Percentiles rank a stretch among this genome's conserved stretches.
phyloP scores from a whole-genome alignment of 2,329 filamentous ascomycete genomes.

The Hypocreales sp. region DNA sequence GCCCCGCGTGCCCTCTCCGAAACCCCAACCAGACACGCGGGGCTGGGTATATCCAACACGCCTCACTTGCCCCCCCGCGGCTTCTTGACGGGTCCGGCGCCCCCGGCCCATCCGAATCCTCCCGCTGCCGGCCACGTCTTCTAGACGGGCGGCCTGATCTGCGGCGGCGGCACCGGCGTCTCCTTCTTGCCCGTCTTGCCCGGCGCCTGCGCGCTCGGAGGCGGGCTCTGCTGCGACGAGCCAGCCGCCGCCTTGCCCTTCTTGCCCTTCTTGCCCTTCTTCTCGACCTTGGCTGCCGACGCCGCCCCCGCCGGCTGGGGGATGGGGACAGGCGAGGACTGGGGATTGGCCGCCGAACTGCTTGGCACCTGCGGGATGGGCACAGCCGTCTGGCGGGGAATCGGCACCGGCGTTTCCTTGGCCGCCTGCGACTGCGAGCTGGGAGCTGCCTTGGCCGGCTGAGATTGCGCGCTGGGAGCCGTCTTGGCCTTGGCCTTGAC shows the following conservation, averaged over 20 bases:
- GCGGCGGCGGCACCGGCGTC: constrained; percentile 12
- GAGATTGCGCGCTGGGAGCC: too few relatives aligned
- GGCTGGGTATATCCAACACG: too few relatives aligned
- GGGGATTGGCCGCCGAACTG: too few relatives aligned
- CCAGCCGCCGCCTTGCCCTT: constrained; percentile 4
- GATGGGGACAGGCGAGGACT: constrained; percentile 10
- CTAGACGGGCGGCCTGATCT: constrained; percentile 10
- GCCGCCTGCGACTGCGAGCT: constrained; percentile 6
- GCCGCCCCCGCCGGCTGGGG: constrained; percentile 8
- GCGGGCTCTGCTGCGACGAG: constrained; percentile 6
- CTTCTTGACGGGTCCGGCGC: too few relatives aligned
- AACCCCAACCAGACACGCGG: too few relatives aligned
- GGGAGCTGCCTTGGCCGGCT: too few relatives aligned
- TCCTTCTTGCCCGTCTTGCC: constrained; percentile 6
- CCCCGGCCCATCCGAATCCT: not conserved
- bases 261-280: constrained; percentile 15
- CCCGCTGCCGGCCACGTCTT: not conserved
- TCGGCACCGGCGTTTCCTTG: constrained; percentile 12
- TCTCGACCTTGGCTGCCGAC: constrained; percentile 10
- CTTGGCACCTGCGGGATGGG: too few relatives aligned
- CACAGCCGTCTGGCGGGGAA: constrained; percentile 13
- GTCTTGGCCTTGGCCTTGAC: constrained; percentile 12
- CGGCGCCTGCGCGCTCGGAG: constrained; percentile 6
- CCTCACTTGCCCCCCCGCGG: not conserved
- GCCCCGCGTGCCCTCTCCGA: too few relatives aligned